phyloP scores from a whole-genome alignment of 2,329 filamentous ascomycete species.

The Arthrobotrys megalospora region DNA sequence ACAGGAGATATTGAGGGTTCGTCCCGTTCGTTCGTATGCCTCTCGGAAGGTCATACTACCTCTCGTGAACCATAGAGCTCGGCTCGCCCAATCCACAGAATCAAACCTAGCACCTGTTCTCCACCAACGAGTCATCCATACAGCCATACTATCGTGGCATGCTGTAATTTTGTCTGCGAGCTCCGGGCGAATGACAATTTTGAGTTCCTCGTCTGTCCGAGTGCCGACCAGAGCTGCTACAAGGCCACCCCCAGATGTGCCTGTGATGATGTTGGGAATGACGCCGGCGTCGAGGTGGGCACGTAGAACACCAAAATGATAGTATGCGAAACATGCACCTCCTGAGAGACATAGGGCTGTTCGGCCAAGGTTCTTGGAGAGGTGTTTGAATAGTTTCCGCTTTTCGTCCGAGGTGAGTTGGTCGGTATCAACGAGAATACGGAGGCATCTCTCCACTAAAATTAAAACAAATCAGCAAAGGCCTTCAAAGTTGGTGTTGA shows the following conservation, averaged over 20 bases:
- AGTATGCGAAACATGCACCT: constrained; percentile 88
- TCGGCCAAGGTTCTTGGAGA: constrained; percentile 90
- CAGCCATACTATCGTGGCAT: constrained; percentile 79
- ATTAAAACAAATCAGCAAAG: constrained; percentile 13
- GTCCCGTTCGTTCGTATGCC: constrained; percentile 92
- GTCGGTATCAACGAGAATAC: constrained; percentile 78
- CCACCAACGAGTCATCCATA: constrained; percentile 88
- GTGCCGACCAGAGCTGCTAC: constrained; percentile 90
- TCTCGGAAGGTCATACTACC: constrained; percentile 95
- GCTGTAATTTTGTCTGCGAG: constrained; percentile 88
- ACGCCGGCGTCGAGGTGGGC: constrained; percentile 88
- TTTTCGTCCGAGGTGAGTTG: constrained; percentile 82
- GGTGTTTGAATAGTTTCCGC: constrained; percentile 84
- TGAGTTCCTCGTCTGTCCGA: constrained; percentile 90
- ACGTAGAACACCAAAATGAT: constrained; percentile 93
- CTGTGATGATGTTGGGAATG: constrained; percentile 93
- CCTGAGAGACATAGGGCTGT: constrained; percentile 94
- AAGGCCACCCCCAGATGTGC: constrained; percentile 92
- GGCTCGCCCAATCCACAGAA: constrained; percentile 88
- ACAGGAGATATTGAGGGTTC: constrained; percentile 95
- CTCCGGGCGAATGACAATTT: constrained; percentile 85
- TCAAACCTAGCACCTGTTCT: constrained; percentile 94
- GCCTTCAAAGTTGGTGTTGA: constrained; percentile 2
- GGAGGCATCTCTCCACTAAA: constrained; percentile 76
- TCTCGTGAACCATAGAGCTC: constrained; percentile 89